phyloP scores from a whole-genome alignment of 768 basidiomycete genomes.

The Lactifluus rugatus region DNA sequence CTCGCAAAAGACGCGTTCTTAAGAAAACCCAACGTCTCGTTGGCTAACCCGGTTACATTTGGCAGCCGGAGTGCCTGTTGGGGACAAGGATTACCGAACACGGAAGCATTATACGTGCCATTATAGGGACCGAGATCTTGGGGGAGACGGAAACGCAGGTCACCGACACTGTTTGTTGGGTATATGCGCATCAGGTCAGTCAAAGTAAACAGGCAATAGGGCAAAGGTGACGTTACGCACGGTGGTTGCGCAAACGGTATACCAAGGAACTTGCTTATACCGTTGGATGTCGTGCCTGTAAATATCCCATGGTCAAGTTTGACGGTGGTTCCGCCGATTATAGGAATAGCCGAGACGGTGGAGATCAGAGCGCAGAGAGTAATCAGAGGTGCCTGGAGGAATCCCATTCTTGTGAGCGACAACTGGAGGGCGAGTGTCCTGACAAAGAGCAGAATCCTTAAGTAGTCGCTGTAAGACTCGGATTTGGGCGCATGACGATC shows the following conservation, averaged over 20 bases:
- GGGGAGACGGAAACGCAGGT: no score
- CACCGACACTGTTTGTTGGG: no score
- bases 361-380: not conserved
- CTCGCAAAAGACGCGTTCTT: not conserved
- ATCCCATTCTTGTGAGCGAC: not conserved
- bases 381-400: not conserved
- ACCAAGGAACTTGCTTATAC: constrained; percentile 28
- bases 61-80: constrained; percentile 16
- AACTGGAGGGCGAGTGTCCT: no score
- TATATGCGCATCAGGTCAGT: not conserved
- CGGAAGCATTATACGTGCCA: no score
- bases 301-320: constrained; percentile 25
- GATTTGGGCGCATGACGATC: no score
- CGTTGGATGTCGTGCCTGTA: constrained; percentile 22
- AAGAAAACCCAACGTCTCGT: not conserved
- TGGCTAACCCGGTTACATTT: not conserved
- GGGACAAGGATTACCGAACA: constrained; percentile 22
- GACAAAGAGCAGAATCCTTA: no score
- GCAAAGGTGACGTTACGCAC: constrained; percentile 21
- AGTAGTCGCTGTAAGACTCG: no score
- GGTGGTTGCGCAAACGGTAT: no score
- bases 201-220: not conserved
- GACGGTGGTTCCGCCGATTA: constrained; percentile 12
- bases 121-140: no score
- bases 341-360: not conserved